Base-by-base conservation (phyloP, 2,329 filamentous ascomycete genomes). In the Claviceps quebecensis region DNA sequence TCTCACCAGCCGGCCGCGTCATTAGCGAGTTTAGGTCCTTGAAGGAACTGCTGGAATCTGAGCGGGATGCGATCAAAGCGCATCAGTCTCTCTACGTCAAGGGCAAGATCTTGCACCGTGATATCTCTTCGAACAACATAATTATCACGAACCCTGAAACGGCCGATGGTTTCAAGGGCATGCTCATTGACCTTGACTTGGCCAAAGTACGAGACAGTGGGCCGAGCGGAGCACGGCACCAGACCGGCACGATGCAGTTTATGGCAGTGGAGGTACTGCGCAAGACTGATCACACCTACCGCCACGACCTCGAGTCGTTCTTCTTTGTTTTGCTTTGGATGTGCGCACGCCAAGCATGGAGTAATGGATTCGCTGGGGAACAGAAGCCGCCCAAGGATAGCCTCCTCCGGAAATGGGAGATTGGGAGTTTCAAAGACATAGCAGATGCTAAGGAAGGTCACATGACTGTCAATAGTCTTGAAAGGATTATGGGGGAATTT, bases 181-280 rank as follows among this genome's bases (percentile, higher is more conserved):
- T 58, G 2, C 54, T 61, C 0, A 58, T 61, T 1, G 58, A 60
- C 5, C 52, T 61, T 7, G 56, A 57, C 29, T n/a, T 53, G 1
- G 54, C 54, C 1, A 50, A 47, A 13, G 53, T 53, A 40, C 29
- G 60, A 16, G 58, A 56, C 47, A 52, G 53, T 16, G 53, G 57
- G 57, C 1, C 57, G 50, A 7, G 57, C 51, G 53, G 60, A 48
- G 59, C 54, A 34, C 40, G 58, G 53, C 45, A 67, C 53, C 53
- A 53, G 44, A 58, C 56, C 29, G 61, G 64, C 40, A 67, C 58
- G 34, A 60, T 64, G 55, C 55, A 63, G 45, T 67, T 65, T 46
- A 69, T 67, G 59, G 64, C 61, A 0, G 60, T 66, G 36, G 60
- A 65, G 48, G 62, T 69, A 9, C 53, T 69, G 7, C 47, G 55